Evolutionary conservation across 1,284 basidiomycete species (phyloP), one percentile per base, ranked within the genome.

Genomic region (Lentinus polychrous): DNA sequence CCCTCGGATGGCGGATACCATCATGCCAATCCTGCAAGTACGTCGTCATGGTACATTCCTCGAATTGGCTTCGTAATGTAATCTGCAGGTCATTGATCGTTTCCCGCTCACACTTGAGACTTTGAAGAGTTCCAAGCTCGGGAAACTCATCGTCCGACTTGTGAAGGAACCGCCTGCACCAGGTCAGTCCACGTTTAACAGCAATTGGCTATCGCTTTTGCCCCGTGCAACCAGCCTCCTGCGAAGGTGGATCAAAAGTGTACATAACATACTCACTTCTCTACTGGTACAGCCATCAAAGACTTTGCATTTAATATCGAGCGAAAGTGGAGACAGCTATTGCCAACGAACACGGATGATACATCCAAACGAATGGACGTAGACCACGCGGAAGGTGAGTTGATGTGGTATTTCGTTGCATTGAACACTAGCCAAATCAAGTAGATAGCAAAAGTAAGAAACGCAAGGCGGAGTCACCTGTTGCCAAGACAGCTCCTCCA

Each of bases 261-360:
- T n/a, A n/a, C n/a, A n/a, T n/a, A n/a, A n/a, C 18, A 23, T 39
- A 39, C 23, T 23, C 42, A 52, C 49, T 42, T 52, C 45, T 51
- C 45, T 51, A 44, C 43, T 45, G 55, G 55, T 67, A 64, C 73
- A 90, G 87, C 87, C 68, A 80, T 89, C 83, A 86, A 87, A 81
- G 88, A 91, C 71, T 86, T 91, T 83, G 87, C 88, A 60, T 78
- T 78, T 63, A 89, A 87, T 70, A 73, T 91, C 69, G 85, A 88
- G 70, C 79, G 77, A 62, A 81, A 80, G 70, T 91, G 87, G 87
- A 79, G 84, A 54, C 70, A 72, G 55, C 67, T 87, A 65, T 68
- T 84, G 46, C 62, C 69, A 52, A 57, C 51, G 18, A 50, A 45
- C 47, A 50, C 52, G 53, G 57, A 57, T 48, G 55, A 58, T 44